These are phyloP conservation scores for Stenocarpella maydis DNA, from an alignment of 2,329 filamentous ascomycete species.

Conservation along the genomic window DNA sequence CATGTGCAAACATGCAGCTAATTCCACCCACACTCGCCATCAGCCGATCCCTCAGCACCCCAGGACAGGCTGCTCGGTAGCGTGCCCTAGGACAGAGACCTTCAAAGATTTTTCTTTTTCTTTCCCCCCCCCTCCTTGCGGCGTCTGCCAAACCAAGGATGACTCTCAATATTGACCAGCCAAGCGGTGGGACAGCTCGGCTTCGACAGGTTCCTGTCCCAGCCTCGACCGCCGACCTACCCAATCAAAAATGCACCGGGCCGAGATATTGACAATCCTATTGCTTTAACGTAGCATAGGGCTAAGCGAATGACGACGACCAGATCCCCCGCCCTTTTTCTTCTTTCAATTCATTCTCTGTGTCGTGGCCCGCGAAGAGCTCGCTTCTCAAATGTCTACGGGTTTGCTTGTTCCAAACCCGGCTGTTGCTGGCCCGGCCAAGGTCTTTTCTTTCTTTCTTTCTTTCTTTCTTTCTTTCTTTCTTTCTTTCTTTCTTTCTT, in stretches of 20 bases:
- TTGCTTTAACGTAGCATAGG: background rate
- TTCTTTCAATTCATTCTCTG: background rate
- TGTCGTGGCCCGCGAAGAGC: background rate
- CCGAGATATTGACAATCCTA: constrained; percentile 9
- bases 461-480: too few species aligned
- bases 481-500: too few species aligned
- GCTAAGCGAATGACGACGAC: background rate
- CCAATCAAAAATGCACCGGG: constrained; percentile 20
- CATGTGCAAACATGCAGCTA: too few species aligned
- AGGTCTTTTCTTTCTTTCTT: too few species aligned
- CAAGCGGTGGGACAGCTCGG: constrained; percentile 22
- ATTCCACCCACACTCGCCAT: background rate
- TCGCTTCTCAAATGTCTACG: background rate
- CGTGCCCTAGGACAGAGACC: background rate
- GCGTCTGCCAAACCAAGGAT: background rate
- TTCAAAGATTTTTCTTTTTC: background rate
- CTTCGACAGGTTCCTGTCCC: constrained; percentile 15
- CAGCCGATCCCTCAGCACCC: too few species aligned
- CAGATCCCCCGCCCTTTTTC: background rate
- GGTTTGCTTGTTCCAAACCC: background rate
- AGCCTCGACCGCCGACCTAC: background rate
- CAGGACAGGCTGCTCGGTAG: background rate
- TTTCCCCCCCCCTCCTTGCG: too few species aligned
- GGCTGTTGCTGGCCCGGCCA: background rate
- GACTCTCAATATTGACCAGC: background rate